Percentiles rank a stretch among this genome's conserved stretches.
phyloP scores from a whole-genome alignment of 805 yeast genomes.

The Teunomyces stri region DNA sequence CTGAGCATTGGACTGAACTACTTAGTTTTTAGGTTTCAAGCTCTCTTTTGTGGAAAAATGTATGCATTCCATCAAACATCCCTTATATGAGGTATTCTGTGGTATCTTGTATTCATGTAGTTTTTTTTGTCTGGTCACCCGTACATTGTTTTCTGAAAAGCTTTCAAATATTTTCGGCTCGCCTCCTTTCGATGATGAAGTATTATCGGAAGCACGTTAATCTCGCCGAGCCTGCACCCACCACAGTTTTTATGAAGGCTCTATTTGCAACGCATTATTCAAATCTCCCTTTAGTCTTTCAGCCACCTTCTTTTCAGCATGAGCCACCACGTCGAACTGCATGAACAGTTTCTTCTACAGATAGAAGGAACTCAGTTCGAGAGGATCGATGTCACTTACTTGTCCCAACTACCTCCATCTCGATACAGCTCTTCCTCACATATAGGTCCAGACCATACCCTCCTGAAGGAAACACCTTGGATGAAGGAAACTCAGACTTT shows the following conservation, averaged over 20 bases:
- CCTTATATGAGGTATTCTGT: too few species aligned
- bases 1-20: background rate
- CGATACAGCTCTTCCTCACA: background rate
- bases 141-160: too few species aligned
- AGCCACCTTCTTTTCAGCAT: conserved; percentile 1
- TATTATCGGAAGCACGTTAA: too few species aligned
- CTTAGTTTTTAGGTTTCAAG: too few species aligned
- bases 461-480: background rate
- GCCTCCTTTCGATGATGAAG: too few species aligned
- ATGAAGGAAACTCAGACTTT: background rate
- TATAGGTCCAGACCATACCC: background rate
- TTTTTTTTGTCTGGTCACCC: too few species aligned
- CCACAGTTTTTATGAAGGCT: background rate
- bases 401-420: background rate
- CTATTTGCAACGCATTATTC: background rate
- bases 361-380: conserved; percentile 19
- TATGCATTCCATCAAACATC: too few species aligned
- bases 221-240: background rate
- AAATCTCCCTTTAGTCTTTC: background rate
- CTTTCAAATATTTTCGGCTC: too few species aligned
- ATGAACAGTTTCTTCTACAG: conserved; percentile 23
- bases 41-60: too few species aligned
- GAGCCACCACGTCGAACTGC: conserved; percentile 20
- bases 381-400: conserved; percentile 12
- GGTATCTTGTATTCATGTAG: too few species aligned